Base-by-base conservation (phyloP, 306 rosid genomes). In the Cucumis melo region DNA sequence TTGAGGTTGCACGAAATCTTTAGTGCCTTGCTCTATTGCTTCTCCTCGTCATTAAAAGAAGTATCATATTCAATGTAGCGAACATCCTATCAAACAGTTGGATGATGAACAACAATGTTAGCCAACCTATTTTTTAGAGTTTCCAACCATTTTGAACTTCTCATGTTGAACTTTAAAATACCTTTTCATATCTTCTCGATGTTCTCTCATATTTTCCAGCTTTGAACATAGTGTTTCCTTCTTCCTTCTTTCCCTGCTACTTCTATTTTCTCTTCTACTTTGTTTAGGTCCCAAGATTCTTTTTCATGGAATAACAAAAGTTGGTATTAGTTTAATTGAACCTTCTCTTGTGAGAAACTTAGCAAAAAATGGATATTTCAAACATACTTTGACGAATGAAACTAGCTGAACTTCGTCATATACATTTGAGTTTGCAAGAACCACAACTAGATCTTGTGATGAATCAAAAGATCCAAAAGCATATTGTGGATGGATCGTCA, bases 401-500 rank as follows among this genome's bases (percentile, higher is more conserved):
- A 91, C 85, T 12, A 91, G 78, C 88, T 93, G 97, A 64, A 89
- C 82, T 81, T 91, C 97, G 55, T 88, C 91, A 57, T 76, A 77
- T 21, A 93, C 87, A 9, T 83, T 85, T 11, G 97, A 91, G 74
- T 93, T 91, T 3, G 91, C 86, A 39, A 97, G 96, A 75, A 93
- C 89, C 41, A 81, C 82, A 10, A 93, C 97, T 56, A 89, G 77
- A 38, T 89, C 97, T 81, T 91, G 96, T 29, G 80, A 54, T 3
- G 92, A 82, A 32, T 87, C 90, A 0, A 89, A 78, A 15, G 89
- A 80, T 23, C 97, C 96, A 78, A 87, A 91, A 54, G 87, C 98
- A 85, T 89, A 93, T 73, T 91, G 93, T 2, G 96, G 97, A 0
- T 90, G 87, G 50, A 93, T 77, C n/a, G 90, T 86, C 82, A 91